phyloP scores from a whole-genome alignment of 225 moss, liverwort and hornwort species.

The Marchantia polymorpha region DNA sequence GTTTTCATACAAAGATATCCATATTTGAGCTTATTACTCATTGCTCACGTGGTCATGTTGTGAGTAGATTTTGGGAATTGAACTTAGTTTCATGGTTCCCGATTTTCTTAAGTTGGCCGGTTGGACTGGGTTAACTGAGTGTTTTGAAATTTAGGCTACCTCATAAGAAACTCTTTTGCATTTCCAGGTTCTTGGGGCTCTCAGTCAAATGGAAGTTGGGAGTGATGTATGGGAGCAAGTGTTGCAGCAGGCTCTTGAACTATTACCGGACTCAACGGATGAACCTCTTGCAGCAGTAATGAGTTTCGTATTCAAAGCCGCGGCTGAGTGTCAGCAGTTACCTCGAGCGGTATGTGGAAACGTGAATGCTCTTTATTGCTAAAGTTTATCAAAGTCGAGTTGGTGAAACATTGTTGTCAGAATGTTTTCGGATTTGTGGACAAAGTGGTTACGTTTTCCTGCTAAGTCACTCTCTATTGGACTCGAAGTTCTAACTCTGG shows the following conservation, averaged over 20 bases:
- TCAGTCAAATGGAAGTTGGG: conserved; percentile 94
- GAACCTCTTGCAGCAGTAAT: conserved; percentile 89
- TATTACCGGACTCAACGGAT: conserved; percentile 90
- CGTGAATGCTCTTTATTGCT: not conserved
- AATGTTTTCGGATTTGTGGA: not conserved
- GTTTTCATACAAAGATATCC: too few relatives aligned
- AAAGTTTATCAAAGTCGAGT: not conserved
- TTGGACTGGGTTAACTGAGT: not conserved
- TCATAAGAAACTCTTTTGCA: not conserved
- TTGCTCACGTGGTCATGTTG: too few relatives aligned
- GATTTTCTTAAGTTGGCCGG: too few relatives aligned
- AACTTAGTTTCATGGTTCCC: not conserved
- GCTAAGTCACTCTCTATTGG: not conserved
- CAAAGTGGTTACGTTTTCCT: not conserved
- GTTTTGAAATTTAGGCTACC: too few relatives aligned
- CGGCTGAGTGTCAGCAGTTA: conserved; percentile 90
- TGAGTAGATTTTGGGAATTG: too few relatives aligned
- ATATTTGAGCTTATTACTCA: too few relatives aligned
- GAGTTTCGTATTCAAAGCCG: conserved; percentile 99
- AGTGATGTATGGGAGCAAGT: conserved; percentile 98
- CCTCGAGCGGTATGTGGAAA: conserved; percentile 67
- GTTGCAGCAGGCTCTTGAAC: conserved; percentile 84
- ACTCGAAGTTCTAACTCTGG: too few relatives aligned
- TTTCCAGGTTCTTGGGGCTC: conserved; percentile 93
- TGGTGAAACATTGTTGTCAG: not conserved